phyloP scores from a whole-genome alignment of 192 early-diverging fungal species.

The Helicostylum pulchrum region DNA sequence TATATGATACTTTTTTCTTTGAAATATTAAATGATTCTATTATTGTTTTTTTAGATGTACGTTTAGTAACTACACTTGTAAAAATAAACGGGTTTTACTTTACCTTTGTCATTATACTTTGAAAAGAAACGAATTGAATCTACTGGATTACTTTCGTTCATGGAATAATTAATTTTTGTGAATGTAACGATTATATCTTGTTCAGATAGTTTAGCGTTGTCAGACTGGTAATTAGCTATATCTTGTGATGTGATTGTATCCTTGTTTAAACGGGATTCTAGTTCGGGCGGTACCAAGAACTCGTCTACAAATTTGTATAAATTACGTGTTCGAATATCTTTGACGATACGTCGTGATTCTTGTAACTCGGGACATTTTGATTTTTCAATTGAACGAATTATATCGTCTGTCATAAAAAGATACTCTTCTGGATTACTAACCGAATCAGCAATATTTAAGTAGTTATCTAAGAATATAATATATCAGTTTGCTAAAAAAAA shows the following conservation, averaged over 20 bases:
- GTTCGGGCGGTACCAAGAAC: constrained; percentile 57
- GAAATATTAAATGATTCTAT: constrained; percentile 62
- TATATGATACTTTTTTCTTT: constrained; percentile 66
- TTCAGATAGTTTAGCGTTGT: constrained; percentile 57
- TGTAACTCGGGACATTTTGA: constrained; percentile 59
- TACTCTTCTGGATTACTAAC: constrained; percentile 68
- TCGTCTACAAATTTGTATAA: constrained; percentile 88
- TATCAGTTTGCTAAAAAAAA: neutral
- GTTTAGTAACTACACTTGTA: no score
- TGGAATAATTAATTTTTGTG: constrained; percentile 77
- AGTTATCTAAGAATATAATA: constrained; percentile 40
- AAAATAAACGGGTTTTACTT: neutral
- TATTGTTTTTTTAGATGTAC: neutral
- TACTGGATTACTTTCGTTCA: constrained; percentile 83
- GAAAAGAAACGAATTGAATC: constrained; percentile 79
- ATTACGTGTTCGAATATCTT: constrained; percentile 72
- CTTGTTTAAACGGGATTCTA: constrained; percentile 26
- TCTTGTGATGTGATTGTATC: constrained; percentile 51
- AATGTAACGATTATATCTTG: constrained; percentile 76
- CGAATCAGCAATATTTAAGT: constrained; percentile 58
- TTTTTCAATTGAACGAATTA: constrained; percentile 71
- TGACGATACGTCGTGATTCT: constrained; percentile 66
- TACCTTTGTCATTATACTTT: constrained; percentile 55
- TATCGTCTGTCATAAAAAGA: constrained; percentile 76
- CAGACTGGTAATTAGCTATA: constrained; percentile 58